Percentiles rank a stretch among this genome's conserved stretches.
phyloP scores from a whole-genome alignment of 2,329 filamentous ascomycete species.

The Lojkania enalia region DNA sequence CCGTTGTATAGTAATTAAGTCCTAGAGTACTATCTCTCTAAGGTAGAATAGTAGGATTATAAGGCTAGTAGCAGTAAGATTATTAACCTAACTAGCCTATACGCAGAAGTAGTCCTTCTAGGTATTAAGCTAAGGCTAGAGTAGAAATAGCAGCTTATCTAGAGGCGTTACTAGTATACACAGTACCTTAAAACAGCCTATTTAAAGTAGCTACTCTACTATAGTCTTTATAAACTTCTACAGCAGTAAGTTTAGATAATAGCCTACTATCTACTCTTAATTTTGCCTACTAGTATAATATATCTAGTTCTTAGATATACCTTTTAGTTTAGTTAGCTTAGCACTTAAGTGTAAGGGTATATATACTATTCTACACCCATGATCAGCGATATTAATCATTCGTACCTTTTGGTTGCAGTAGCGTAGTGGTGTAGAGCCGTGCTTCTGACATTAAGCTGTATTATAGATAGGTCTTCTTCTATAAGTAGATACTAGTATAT shows the following conservation, averaged over 20 bases:
- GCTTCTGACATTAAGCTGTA: no score
- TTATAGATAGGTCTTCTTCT: slow-evolving; percentile 5
- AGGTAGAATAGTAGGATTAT: slow-evolving; percentile 8
- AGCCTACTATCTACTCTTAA: slow-evolving; percentile 6
- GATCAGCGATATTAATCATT: no score
- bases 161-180: not conserved
- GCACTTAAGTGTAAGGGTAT: no score
- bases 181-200: slow-evolving; percentile 6
- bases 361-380: no score
- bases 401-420: no score
- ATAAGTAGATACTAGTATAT: slow-evolving; percentile 1
- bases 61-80: slow-evolving; percentile 1
- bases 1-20: slow-evolving; percentile 1
- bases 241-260: slow-evolving; percentile 5
- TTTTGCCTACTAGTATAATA: slow-evolving; percentile 2
- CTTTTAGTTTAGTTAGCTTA: slow-evolving; percentile 5
- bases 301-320: slow-evolving; percentile 3
- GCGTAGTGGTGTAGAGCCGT: no score
- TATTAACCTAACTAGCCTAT: slow-evolving; percentile 1
- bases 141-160: slow-evolving; percentile 2
- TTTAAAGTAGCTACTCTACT: not conserved
- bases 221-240: slow-evolving; percentile 6
- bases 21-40: slow-evolving; percentile 5
- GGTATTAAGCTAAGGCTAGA: slow-evolving; percentile 4
- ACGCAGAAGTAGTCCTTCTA: slow-evolving; percentile 5